A percentile compares a stretch with the other conserved stretches of the same genome.
Conservation (phyloP, 2,329 filamentous ascomycete species). For the Sarocladiaceae sp. region DNA sequence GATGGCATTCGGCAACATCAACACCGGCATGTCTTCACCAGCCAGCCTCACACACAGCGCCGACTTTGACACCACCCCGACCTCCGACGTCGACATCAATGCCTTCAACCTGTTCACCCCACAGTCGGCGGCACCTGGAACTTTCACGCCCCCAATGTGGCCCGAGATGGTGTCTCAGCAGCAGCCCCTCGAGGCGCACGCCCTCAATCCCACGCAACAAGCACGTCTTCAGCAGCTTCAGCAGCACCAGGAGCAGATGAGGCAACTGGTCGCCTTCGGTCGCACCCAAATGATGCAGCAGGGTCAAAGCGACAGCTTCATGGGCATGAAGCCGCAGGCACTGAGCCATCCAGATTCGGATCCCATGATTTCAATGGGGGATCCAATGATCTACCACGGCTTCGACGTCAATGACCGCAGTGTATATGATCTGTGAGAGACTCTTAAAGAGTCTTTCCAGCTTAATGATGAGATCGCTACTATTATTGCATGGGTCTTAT, state of each 20-base stretch:
- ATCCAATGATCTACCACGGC: slow-evolving; percentile 53
- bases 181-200: not conserved
- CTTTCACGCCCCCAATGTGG: slow-evolving; percentile 7
- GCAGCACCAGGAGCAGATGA: slow-evolving; percentile 5
- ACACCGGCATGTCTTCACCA: slow-evolving; percentile 1
- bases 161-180: slow-evolving; percentile 7
- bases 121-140: not conserved
- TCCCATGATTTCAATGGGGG: slow-evolving; percentile 50
- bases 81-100: slow-evolving; percentile 1
- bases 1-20: slow-evolving; percentile 8
- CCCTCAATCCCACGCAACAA: not conserved
- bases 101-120: slow-evolving; percentile 2
- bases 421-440: slow-evolving; percentile 3
- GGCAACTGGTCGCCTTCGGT: slow-evolving; percentile 36
- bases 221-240: slow-evolving; percentile 6
- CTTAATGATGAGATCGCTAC: too few species aligned
- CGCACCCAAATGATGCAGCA: slow-evolving; percentile 28
- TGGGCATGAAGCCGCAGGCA: slow-evolving; percentile 46
- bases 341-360: slow-evolving; percentile 46
- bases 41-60: slow-evolving; percentile 31
- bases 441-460: not conserved
- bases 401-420: slow-evolving; percentile 40
- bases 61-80: slow-evolving; percentile 12
- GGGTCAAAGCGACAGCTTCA: not conserved
- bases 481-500: too few species aligned